These are phyloP conservation scores for Fagopyrum homotropicum DNA, from an alignment of 148 eudicot species.

Conservation along the genomic window DNA sequence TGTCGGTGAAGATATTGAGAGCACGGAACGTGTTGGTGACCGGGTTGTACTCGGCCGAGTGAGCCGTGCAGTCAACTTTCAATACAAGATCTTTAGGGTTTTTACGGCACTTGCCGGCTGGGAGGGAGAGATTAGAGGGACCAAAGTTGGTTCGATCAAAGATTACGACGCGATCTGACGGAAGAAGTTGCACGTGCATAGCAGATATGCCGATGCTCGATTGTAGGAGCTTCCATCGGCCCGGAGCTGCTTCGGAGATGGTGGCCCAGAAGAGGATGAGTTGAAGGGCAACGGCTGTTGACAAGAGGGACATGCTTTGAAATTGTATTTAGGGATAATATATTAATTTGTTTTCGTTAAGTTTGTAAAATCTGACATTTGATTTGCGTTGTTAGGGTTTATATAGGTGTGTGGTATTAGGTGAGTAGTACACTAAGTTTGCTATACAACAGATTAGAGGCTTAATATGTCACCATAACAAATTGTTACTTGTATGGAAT, in stretches of 20 bases:
- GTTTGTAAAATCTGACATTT: neutral
- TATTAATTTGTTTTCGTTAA: neutral
- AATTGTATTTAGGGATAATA: neutral
- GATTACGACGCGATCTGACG: slow-evolving; percentile 37
- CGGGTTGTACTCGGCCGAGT: slow-evolving; percentile 61
- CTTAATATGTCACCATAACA: neutral
- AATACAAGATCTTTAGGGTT: slow-evolving; percentile 25
- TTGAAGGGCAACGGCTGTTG: neutral
- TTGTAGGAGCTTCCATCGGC: slow-evolving; percentile 34
- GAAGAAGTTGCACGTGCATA: slow-evolving; percentile 58
- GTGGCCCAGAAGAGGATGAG: neutral
- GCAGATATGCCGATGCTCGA: slow-evolving; percentile 38
- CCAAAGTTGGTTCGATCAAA: slow-evolving; percentile 56
- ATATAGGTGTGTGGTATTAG: neutral
- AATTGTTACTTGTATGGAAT: too few relatives aligned
- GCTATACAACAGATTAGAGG: neutral
- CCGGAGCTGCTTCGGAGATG: slow-evolving; percentile 11
- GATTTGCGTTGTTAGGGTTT: neutral
- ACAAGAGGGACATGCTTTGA: neutral
- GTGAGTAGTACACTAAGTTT: neutral
- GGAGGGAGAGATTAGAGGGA: slow-evolving; percentile 35
- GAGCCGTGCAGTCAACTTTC: slow-evolving; percentile 55
- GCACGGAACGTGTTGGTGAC: slow-evolving; percentile 49
- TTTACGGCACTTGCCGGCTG: slow-evolving; percentile 24
- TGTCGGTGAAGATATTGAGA: slow-evolving; percentile 49